Evolutionary conservation across 306 rosid genomes (phyloP).

Genomic region (Sesbania bispinosa): DNA sequence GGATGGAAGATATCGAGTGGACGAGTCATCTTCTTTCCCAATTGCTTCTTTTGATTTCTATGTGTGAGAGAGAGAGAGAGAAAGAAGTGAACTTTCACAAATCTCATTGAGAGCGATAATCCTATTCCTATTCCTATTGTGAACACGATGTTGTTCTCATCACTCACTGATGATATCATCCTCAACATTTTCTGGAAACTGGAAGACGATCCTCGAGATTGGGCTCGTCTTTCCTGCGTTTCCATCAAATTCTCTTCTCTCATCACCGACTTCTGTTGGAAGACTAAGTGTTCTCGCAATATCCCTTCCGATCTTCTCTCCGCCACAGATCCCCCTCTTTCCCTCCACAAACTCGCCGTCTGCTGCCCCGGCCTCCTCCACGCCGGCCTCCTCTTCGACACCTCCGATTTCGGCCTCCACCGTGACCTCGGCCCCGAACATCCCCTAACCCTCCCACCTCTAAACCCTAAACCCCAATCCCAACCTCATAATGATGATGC

Average conservation of each 20-base stretch:
- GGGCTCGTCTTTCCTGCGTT: slow-evolving; percentile 83
- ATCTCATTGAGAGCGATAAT: no score
- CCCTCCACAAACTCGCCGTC: slow-evolving; percentile 70
- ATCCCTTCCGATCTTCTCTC: slow-evolving; percentile 60
- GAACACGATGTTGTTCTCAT: slow-evolving; percentile 31
- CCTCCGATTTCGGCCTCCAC: slow-evolving; percentile 76
- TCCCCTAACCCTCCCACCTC: background rate
- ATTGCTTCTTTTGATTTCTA: no score
- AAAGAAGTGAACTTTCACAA: no score
- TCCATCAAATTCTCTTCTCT: slow-evolving; percentile 62
- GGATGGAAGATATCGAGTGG: no score
- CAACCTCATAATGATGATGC: background rate
- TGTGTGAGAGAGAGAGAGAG: no score
- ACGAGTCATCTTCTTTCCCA: no score
- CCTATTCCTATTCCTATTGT: no score
- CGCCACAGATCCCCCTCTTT: slow-evolving; percentile 24
- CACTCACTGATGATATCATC: slow-evolving; percentile 63
- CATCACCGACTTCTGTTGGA: slow-evolving; percentile 63
- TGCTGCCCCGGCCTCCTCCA: slow-evolving; percentile 89
- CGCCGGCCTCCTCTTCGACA: slow-evolving; percentile 74
- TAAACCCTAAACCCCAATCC: background rate
- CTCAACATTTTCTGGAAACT: slow-evolving; percentile 63
- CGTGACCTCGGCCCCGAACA: slow-evolving; percentile 61
- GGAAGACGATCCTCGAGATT: slow-evolving; percentile 79
- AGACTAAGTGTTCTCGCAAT: slow-evolving; percentile 36